phyloP scores from a whole-genome alignment of 306 rosid species.

The Pueraria montana region DNA sequence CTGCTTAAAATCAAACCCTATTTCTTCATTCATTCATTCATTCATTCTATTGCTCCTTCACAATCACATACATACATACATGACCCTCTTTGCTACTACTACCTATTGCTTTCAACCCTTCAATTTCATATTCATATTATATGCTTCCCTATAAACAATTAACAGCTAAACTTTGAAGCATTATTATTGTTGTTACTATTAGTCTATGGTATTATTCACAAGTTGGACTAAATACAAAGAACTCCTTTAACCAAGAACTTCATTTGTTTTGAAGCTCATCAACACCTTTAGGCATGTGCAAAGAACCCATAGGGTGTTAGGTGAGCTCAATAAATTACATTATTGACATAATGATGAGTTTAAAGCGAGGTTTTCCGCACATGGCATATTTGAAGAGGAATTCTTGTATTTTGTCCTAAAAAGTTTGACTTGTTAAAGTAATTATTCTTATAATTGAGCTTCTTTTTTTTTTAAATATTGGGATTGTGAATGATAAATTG shows the following conservation, averaged over 20 bases:
- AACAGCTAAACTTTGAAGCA: background rate
- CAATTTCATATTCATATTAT: background rate
- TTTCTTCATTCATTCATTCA: background rate
- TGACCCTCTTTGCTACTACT: background rate
- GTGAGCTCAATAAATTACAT: background rate
- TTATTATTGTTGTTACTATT: background rate
- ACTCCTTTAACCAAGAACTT: background rate
- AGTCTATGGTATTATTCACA: too few species aligned
- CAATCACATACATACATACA: background rate
- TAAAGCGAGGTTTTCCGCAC: background rate
- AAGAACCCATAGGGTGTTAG: conserved; percentile 5
- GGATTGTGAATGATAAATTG: background rate
- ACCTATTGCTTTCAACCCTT: background rate
- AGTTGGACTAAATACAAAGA: background rate
- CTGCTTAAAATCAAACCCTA: background rate
- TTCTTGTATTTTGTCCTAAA: background rate
- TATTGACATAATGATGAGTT: conserved; percentile 1
- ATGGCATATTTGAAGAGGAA: background rate
- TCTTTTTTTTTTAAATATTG: background rate
- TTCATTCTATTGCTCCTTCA: background rate
- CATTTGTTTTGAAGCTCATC: background rate
- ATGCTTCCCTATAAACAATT: background rate
- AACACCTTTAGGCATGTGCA: conserved; percentile 16
- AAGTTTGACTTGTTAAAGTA: background rate
- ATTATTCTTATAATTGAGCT: background rate